These are phyloP conservation scores for Naganishia vaughanmartiniae DNA, from an alignment of 768 basidiomycete species.

Conservation along the genomic window DNA sequence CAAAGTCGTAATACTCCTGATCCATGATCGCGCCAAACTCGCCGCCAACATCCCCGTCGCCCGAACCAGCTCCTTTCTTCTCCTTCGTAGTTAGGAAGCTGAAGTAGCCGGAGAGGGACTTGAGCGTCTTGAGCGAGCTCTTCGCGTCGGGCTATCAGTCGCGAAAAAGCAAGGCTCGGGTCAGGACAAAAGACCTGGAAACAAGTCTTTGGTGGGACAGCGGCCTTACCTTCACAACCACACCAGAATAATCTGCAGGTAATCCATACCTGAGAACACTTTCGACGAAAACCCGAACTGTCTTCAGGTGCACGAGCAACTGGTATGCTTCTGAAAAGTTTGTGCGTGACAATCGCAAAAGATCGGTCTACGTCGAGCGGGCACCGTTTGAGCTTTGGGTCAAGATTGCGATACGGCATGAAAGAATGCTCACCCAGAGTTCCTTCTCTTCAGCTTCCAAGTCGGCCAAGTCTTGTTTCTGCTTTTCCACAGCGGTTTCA, in stretches of 20 bases:
- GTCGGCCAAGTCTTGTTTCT: constrained; percentile 73
- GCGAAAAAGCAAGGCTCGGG: not conserved
- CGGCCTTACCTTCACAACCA: constrained; percentile 68
- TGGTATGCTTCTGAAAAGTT: constrained; percentile 98
- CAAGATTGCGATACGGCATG: not conserved
- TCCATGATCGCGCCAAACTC: constrained; percentile 92
- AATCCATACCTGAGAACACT: constrained; percentile 92
- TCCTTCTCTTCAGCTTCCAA: constrained; percentile 88
- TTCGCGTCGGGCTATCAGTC: constrained; percentile 75
- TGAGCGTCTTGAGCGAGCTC: constrained; percentile 72
- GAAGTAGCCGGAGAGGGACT: constrained; percentile 71
- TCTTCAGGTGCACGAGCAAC: constrained; percentile 86
- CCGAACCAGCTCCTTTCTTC: constrained; percentile 50
- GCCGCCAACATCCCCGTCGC: constrained; percentile 69
- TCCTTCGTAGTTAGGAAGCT: constrained; percentile 73
- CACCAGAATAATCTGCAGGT: constrained; percentile 81
- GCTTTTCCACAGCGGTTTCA: constrained; percentile 73
- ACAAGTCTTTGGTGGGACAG: not conserved
- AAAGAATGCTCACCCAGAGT: constrained; percentile 71
- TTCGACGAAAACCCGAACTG: constrained; percentile 86
- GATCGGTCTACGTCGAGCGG: constrained; percentile 66
- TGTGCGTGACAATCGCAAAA: constrained; percentile 81
- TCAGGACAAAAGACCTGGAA: constrained; percentile 1
- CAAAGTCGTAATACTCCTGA: constrained; percentile 93
- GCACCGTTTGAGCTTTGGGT: not conserved